Evolutionary conservation across 1,284 basidiomycete species (phyloP).

Genomic region (Lignosus rhinocerotis): DNA sequence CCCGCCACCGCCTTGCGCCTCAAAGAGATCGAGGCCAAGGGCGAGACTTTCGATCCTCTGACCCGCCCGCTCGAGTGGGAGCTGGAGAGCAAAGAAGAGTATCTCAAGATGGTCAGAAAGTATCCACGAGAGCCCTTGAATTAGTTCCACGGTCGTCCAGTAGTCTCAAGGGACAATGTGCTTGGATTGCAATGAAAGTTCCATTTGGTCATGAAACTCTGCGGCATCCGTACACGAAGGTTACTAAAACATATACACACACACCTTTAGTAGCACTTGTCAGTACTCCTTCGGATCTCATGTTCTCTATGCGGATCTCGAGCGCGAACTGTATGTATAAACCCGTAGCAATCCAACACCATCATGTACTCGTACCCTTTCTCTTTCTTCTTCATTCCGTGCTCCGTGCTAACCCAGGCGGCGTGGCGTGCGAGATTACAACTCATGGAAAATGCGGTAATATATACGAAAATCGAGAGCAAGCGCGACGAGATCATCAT

Average conservation of each 20-base stretch:
- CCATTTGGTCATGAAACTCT: no score
- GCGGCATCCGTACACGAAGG: no score
- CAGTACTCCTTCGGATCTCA: no score
- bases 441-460: neutral
- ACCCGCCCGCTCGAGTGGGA: slow-evolving; percentile 42
- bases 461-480: neutral
- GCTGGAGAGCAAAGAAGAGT: slow-evolving; percentile 42
- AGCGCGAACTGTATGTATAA: no score
- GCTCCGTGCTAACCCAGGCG: neutral
- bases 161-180: no score
- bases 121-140: slow-evolving; percentile 38
- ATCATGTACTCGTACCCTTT: no score
- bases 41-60: slow-evolving; percentile 42
- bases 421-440: neutral
- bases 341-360: no score
- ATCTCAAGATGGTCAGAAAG: slow-evolving; percentile 35
- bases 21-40: slow-evolving; percentile 40
- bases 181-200: no score
- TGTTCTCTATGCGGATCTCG: no score
- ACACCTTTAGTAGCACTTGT: no score
- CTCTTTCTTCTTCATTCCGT: neutral
- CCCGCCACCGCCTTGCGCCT: slow-evolving; percentile 45
- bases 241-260: no score
- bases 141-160: neutral
- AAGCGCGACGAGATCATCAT: neutral